Conservation (phyloP, 768 basidiomycete genomes). For the Saitozyma sp. region DNA sequence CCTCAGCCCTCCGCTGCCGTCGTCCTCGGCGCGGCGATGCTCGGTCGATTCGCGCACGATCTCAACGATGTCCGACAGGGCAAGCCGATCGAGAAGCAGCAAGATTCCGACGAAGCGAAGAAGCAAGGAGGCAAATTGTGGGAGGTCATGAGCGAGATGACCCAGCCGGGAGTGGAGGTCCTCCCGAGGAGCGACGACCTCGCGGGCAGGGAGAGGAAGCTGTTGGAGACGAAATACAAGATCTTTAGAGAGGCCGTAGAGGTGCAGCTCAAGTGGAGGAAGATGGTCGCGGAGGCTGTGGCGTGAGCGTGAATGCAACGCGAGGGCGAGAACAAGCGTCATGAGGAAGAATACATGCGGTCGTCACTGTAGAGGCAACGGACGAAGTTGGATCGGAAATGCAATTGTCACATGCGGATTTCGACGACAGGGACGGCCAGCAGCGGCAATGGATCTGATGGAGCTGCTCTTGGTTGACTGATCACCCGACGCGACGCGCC, state of each 20-base stretch:
- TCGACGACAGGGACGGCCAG: too few relatives aligned
- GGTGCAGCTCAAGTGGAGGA: constrained; percentile 83
- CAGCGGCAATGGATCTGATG: too few relatives aligned
- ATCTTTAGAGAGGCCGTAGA: constrained; percentile 88
- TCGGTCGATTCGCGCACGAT: constrained; percentile 81
- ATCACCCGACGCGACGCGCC: too few relatives aligned
- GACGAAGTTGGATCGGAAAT: too few relatives aligned
- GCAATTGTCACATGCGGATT: too few relatives aligned
- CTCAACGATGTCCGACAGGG: constrained; percentile 49
- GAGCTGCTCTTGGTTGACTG: too few relatives aligned
- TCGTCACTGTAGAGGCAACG: too few relatives aligned
- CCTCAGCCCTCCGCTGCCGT: constrained; percentile 74
- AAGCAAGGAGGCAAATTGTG: constrained; percentile 69
- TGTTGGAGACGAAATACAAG: constrained; percentile 88
- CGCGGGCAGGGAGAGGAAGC: constrained; percentile 71
- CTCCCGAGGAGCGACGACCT: constrained; percentile 60
- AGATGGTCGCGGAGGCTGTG: constrained; percentile 63
- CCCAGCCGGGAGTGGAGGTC: constrained; percentile 73
- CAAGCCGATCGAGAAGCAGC: constrained; percentile 53
- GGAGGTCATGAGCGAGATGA: constrained; percentile 98
- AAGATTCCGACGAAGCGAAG: constrained; percentile 52
- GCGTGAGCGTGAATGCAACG: not conserved
- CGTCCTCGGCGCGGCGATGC: constrained; percentile 89
- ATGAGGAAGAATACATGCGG: not conserved
- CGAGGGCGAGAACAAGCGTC: not conserved